Base-by-base conservation (phyloP, 805 yeast genomes). In the Candida quercuum region DNA sequence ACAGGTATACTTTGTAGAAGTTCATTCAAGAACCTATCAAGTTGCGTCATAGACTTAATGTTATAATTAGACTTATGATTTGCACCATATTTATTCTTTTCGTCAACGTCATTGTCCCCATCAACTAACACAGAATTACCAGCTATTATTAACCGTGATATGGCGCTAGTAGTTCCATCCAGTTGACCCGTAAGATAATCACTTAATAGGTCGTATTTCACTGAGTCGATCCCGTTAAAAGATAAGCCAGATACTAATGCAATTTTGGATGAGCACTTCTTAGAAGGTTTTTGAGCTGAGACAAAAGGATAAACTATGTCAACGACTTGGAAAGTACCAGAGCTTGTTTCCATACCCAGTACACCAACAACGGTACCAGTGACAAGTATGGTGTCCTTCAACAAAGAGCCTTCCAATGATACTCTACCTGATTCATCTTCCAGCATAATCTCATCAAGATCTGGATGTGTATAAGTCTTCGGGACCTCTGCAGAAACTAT, bases 391-490 rank as follows among this genome's bases (percentile, higher is more conserved):
- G 74, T 66, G 7, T 59, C 54, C 35, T 66, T 64, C 30, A 84
- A 69, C 23, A 80, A 59, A 14, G 72, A 70, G 19, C 87, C 89
- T 34, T 75, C 78, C 17, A 93, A 61, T 23, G 77, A 57, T 6
- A 95, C 81, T 35, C 99, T 68, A 3, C 99, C 99, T 38, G 88
- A 78, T 52, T 88, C 96, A 60, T 93, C 99, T 58, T 93, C 98
- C 25, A 93, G 57, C 81, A 80, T 77, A 20, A 85, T 53, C 45
- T 70, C 74, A 52, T 81, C 86, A 13, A 74, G 57, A 22, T 63
- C 70, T 0, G 77, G 72, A 46, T 76, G 82, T 8, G 70, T 63
- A 42, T 81, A 82, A 21, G 76, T 64, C 51, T 36, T 59, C 49
- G 46, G 54, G 44, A 38, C 61, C 3, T 66, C 73, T 24, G 60